These are phyloP conservation scores for Logfia minima DNA, from an alignment of 129 eudicot species.

Conservation along the genomic window DNA sequence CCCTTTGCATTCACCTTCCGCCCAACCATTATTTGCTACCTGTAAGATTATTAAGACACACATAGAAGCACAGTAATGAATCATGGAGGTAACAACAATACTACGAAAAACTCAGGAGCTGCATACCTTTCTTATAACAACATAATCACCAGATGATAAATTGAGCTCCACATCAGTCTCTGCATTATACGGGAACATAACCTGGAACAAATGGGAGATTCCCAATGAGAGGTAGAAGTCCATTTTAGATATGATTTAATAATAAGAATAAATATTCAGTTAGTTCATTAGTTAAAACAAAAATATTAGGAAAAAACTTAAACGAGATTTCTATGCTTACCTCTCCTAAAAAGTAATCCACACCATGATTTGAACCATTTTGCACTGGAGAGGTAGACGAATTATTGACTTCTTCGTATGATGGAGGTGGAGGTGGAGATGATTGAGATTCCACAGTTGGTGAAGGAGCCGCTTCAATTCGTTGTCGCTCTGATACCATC, in stretches of 20 bases:
- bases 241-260: neutral
- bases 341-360: conserved; percentile 81
- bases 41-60: conserved; percentile 25
- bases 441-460: conserved; percentile 51
- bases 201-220: conserved; percentile 38
- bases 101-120: conserved; percentile 15
- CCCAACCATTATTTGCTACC: conserved; percentile 98
- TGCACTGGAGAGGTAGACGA: conserved; percentile 45
- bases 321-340: conserved; percentile 26
- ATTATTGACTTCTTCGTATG: conserved; percentile 56
- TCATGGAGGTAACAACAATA: conserved; percentile 15
- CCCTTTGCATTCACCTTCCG: conserved; percentile 98
- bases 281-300: neutral
- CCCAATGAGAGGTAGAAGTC: neutral
- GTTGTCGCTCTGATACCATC: conserved; percentile 76
- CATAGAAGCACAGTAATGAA: neutral
- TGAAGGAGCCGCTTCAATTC: conserved; percentile 73
- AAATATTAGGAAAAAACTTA: neutral
- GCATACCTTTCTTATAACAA: conserved; percentile 80
- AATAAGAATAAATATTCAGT: too few species aligned
- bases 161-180: conserved; percentile 79
- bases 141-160: conserved; percentile 77
- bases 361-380: conserved; percentile 61
- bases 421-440: conserved; percentile 51
- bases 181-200: conserved; percentile 67